Base-by-base conservation (phyloP, 768 basidiomycete genomes). In the Boletus edulis region DNA sequence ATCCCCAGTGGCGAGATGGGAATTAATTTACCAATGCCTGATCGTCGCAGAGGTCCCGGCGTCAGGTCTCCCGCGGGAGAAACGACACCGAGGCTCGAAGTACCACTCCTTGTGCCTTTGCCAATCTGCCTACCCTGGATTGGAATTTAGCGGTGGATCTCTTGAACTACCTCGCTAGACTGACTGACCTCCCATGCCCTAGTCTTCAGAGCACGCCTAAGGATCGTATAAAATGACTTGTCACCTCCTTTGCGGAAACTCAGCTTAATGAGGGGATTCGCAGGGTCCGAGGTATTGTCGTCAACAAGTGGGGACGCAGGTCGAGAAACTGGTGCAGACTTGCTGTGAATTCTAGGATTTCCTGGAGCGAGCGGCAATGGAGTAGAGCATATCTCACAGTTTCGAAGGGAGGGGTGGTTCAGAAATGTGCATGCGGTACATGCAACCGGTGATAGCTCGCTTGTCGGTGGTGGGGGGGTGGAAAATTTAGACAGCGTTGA, bases 241-340 rank as follows among this genome's bases (percentile, higher is more conserved):
- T 90, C 94, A 0, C 95, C 95, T 4, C 95, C 94, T 67, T 85
- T 91, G 41, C 96, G 80, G 69, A 99, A 98, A 70, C 91, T 94
- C 52, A 99, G 67, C 60, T 90, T 88, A 46, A 97, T 81, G 54
- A 86, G 75, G 31, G 76, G 64, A n/a, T 74, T 66, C 7, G 64
- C 62, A 11, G 72, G 67, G 37, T 70, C 66, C 29, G 69, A 67
- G 37, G 43, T 56, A 39, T 59, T 52, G 38, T 59, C 65, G 8
- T 56, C 55, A 9, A 61, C 49, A 39, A 73, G 75, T 1, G 80
- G 80, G 0, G 89, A 85, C 9, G 75, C 67, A 3, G 87, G 81
- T 24, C 88, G 79, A 12, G 89, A 86, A 0, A 83, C 73, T 0
- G 88, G 86, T 4, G 81, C 86, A 6, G 86, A 89, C 59, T 80